Percentiles rank a stretch among this genome's conserved stretches.
phyloP scores from a whole-genome alignment of 2,329 filamentous ascomycete genomes.

The Fusarium sp. region DNA sequence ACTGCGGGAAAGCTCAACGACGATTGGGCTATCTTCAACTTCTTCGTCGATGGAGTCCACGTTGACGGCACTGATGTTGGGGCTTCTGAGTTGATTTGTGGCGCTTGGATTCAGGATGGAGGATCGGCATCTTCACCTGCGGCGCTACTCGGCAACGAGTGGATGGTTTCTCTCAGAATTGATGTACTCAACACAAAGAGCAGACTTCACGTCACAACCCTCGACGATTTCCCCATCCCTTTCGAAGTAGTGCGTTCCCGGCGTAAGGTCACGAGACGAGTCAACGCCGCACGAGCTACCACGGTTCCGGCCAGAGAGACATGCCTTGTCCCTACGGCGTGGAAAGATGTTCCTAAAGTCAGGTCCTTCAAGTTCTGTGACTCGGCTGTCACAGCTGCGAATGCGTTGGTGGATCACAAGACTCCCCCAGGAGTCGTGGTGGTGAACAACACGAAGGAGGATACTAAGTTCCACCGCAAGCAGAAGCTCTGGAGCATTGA shows the following conservation, averaged over 20 bases:
- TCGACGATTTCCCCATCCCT: slow-evolving; percentile 1
- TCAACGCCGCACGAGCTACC: background rate
- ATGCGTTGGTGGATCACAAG: background rate
- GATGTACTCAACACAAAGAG: background rate
- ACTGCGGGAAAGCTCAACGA: background rate
- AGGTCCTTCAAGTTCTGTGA: background rate
- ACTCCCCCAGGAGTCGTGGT: background rate
- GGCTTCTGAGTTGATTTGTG: background rate
- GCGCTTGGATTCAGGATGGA: background rate
- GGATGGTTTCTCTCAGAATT: background rate
- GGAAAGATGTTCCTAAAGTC: slow-evolving; percentile 2
- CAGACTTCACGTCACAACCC: background rate
- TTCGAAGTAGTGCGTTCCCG: background rate
- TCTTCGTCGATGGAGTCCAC: background rate
- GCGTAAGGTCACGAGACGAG: background rate
- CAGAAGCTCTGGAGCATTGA: background rate
- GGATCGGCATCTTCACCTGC: background rate
- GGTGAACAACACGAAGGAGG: background rate
- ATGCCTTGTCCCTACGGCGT: background rate
- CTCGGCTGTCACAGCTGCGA: background rate
- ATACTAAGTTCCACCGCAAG: background rate
- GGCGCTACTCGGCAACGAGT: background rate
- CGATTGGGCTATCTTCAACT: slow-evolving; percentile 5
- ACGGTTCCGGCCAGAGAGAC: background rate
- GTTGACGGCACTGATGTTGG: background rate